Evolutionary conservation across 768 basidiomycete genomes (phyloP), one percentile per base, ranked within the genome.

Genomic region (Punctularia strigosozonata): DNA sequence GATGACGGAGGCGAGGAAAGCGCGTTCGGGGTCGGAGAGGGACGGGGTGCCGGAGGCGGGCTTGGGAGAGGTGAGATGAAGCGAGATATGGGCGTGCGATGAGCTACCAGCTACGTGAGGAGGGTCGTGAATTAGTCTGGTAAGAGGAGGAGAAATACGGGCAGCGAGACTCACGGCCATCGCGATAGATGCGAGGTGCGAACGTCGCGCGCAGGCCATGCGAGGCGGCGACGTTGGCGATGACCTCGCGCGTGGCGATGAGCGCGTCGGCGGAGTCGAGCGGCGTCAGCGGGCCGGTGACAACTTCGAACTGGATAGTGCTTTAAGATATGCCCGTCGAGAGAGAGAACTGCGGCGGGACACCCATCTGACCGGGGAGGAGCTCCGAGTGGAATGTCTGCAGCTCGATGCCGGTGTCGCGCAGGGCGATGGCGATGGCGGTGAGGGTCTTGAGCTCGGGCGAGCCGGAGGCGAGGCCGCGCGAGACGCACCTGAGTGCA

Each of bases 381-480:
- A 67, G 74, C 55, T 85, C 82, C 1, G 73, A 52, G 42, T 83
- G 83, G 44, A 74, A 75, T 71, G 79, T 72, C 51, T 79, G 66
- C 5, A 86, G 54, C 50, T 75, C 75, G 6, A 85, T 68, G 0
- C 69, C 71, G 4, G 69, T 65, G 0, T 33, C 46, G 35, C 60
- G 48, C 4, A 86, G 52, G 10, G 58, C 58, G 26, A 72, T 61
- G 0, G 66, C 71, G 14, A 83, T 83, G 40, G 82, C 80, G 40
- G 72, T 65, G 3, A 84, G 46, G 0, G 68, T 66, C 8, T 46
- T 52, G 1, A 62, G 41, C 36, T 61, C 74, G n/a, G 51, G 43
- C 1, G 65, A 62, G 14, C 80, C 82, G 0, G 75, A 51, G 7
- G 43, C 47, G 3, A 61, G 21, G 8, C 54, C 61, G 6, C 45